Percentiles rank a stretch among this genome's conserved stretches.
These are phyloP conservation scores for Paralagenidium karlingii DNA, from an alignment of 352 stramenopile genomes.

Conservation along the genomic window DNA sequence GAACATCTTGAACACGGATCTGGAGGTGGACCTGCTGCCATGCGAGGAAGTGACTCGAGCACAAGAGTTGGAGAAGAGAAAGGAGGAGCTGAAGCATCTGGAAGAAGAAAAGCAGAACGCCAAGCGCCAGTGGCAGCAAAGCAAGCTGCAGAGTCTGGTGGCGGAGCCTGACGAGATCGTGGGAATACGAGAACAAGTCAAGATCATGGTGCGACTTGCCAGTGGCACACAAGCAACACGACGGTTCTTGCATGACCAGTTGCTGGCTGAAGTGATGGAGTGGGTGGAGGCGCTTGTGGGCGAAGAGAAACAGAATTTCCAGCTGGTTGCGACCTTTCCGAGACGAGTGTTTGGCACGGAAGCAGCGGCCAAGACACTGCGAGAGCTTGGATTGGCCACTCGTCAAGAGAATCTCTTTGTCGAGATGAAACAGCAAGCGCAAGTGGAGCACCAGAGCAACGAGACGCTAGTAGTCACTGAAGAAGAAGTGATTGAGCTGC, in stretches of 20 bases:
- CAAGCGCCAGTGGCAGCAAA: no score
- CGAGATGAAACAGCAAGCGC: conserved; percentile 6
- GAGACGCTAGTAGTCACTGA: not conserved
- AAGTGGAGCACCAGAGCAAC: not conserved
- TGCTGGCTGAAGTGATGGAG: conserved; percentile 27
- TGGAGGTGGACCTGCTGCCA: conserved; percentile 69
- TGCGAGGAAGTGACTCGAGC: conserved; percentile 36
- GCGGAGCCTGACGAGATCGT: no score
- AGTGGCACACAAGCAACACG: conserved; percentile 28
- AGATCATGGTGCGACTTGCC: conserved; percentile 31
- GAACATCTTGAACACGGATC: conserved; percentile 69
- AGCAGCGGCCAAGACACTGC: conserved; percentile 18
- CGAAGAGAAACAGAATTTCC: conserved; percentile 20
- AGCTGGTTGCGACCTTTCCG: conserved; percentile 44
- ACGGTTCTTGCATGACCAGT: conserved; percentile 20
- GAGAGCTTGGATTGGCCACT: conserved; percentile 33
- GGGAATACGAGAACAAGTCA: conserved; percentile 17
- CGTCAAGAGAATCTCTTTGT: conserved; percentile 64
- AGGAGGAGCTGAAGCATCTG: conserved; percentile 25
- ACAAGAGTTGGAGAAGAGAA: conserved; percentile 12
- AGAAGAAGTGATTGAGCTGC: conserved; percentile 8
- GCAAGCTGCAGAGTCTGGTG: no score
- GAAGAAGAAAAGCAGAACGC: conserved; percentile 19
- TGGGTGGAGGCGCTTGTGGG: conserved; percentile 39
- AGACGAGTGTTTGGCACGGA: conserved; percentile 38